Base-by-base conservation (phyloP, 148 eudicot species). In the Polygonum maritimum region DNA sequence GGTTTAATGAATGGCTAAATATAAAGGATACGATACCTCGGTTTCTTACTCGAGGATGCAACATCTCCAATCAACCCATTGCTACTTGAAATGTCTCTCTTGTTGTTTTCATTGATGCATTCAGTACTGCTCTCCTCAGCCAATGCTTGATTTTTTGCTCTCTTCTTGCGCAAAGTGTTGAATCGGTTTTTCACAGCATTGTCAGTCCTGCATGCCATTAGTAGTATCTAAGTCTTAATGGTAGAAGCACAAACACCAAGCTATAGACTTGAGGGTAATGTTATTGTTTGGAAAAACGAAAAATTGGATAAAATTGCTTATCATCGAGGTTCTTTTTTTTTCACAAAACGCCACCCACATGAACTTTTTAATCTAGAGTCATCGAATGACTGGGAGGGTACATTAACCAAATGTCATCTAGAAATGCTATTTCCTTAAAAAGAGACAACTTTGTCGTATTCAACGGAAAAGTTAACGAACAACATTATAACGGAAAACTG, bases 131-230 rank as follows among this genome's bases (percentile, higher is more conserved):
- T 89, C 82, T 91, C 91, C 84, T 91, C 89, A 15, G 93, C 86
- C 76, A 89, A 76, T n/a, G 88, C 96, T 83, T 93, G 92, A 58
- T 78, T 87, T 80, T 89, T 91, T 5, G 94, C 96, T 81, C 86
- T 89, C 86, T 88, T 93, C 85, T 93, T 93, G 81, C 98, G 87
- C 78, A 93, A 82, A 48, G 96, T 91, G 72, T 92, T 78, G 84
- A 93, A 93, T 75, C 98, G 87, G 81, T 94, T 94, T 81, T 94
- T 94, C 75, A 94, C 98, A 72, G 98, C 98, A 81, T 94, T 94
- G 76, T 92, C 98, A 41, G 97, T 94, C 84, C 98, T 94, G 84
- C 72, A 73, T 47, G 54, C 33, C 75, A 79, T 21, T 51, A 22
- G 21, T 9, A 9, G 2, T 26, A 71, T 21, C 38, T 41, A 21